Conservation (phyloP, 169 alveolate genomes). For the Babesia microti region DNA sequence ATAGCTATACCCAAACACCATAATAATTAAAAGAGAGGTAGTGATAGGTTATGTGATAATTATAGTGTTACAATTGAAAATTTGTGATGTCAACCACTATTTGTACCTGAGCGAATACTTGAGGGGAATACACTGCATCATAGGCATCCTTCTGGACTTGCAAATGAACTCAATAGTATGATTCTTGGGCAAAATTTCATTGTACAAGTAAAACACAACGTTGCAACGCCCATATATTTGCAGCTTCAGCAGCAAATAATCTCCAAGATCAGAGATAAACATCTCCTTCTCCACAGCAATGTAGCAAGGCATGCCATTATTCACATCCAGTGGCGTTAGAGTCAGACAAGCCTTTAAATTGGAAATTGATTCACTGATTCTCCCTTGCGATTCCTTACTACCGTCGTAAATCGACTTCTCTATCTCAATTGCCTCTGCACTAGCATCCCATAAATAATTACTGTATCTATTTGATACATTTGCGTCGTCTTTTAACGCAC, state of each 20-base stretch:
- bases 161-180: conserved; percentile 30
- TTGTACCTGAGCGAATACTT: no score
- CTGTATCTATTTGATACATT: no score
- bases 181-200: conserved; percentile 7
- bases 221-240: conserved; percentile 1
- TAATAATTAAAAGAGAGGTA: no score
- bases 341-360: not conserved
- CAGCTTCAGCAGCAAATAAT: not conserved
- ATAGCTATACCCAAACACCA: no score
- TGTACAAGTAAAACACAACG: conserved; percentile 3
- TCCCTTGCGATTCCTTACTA: not conserved
- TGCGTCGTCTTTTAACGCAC: no score
- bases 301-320: conserved; percentile 11
- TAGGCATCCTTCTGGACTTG: conserved; percentile 5
- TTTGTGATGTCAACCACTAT: no score
- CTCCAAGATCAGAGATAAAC: conserved; percentile 5
- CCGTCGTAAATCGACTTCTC: not conserved
- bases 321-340: not conserved
- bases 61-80: no score
- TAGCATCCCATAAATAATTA: no score
- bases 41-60: no score
- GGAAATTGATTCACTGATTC: not conserved
- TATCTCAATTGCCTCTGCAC: no score
- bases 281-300: conserved; percentile 16
- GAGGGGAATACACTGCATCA: conserved; percentile 19